Percentiles rank a stretch among this genome's conserved stretches.
These are phyloP conservation scores for Penicillium glabrum DNA, from an alignment of 2,329 filamentous ascomycete genomes.

Conservation along the genomic window DNA sequence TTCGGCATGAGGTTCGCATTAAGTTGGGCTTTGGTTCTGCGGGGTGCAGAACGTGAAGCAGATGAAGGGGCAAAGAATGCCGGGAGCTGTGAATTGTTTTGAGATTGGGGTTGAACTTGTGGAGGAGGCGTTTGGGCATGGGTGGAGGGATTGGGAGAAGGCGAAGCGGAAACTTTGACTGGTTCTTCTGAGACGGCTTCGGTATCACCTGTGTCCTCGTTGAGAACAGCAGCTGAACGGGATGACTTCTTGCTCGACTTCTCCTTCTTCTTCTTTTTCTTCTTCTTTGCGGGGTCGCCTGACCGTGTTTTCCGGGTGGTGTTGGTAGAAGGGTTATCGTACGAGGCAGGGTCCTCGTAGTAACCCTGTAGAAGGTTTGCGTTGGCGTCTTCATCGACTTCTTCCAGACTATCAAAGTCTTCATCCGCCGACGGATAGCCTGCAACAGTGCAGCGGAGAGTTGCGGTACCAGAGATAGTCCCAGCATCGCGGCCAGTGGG, in stretches of 20 bases:
- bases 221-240: constrained; percentile 15
- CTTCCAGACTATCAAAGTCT: constrained; percentile 43
- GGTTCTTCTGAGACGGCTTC: constrained; percentile 13
- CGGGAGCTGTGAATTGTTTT: constrained; percentile 22
- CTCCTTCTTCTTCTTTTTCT: constrained; percentile 40
- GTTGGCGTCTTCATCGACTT: constrained; percentile 31
- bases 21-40: constrained; percentile 53
- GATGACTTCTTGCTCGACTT: constrained; percentile 36
- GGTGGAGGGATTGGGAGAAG: constrained; percentile 22
- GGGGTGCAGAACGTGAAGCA: constrained; percentile 23
- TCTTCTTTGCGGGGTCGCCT: constrained; percentile 31
- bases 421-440: constrained; percentile 57
- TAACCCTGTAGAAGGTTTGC: constrained; percentile 47
- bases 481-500: constrained; percentile 69
- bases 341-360: constrained; percentile 44
- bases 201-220: constrained; percentile 17
- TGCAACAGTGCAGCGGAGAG: constrained; percentile 76
- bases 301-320: constrained; percentile 26
- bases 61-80: constrained; percentile 22
- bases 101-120: constrained; percentile 13
- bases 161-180: constrained; percentile 16
- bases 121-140: constrained; percentile 19
- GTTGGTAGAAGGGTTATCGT: constrained; percentile 23
- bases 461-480: constrained; percentile 66
- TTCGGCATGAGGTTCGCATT: constrained; percentile 79